Base-by-base conservation (phyloP, 108 stramenopile genomes). In the Stephanodiscus minutulus region DNA sequence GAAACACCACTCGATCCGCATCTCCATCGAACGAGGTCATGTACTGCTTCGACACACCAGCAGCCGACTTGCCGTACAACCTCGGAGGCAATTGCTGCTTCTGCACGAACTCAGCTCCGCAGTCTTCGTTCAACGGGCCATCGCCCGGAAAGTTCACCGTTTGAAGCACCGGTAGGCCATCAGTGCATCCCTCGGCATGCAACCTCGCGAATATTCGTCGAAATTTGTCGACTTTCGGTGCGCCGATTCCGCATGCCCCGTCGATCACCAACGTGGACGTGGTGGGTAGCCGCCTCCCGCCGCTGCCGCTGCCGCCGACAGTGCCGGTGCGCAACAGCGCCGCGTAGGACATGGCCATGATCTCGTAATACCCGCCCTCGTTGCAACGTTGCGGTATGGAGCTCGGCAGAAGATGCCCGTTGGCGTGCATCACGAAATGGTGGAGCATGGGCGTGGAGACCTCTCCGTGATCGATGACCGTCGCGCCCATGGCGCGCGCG, bases 1-100 rank as follows among this genome's bases (percentile, higher is more conserved):
- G 93, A 85, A 96, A 99, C 37, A 99, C 97, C 49, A 98, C 85
- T 4, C 99, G 90, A 83, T 99, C 99, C 12, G 97, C 97, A 84
- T 99, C 99, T 59, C 99, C 99, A 76, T 99, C 99, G 47, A 98
- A 80, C 25, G 96, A 94, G 63, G 86, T 83, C 76, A 83, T 79
- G 74, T 95, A 88, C 37, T 37, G 31, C 57, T 58, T 72, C 3
- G 69, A 61, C 25, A 66, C 33, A 49, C 62, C 66, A 15, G 44
- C 37, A 6, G 71, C 57, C 24, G 62, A 41, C 17, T 67, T 50
- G 41, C 74, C 82, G 81, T 84, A 89, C 1, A 83, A 56, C 37
- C 79, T 87, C 5, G 96, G 91, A 29, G 78, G 73, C 54, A 81
- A 39, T 61, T 83, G 82, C 84, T 77, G 73, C 76, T 98, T 98